Evolutionary conservation across 1,139 yeast genomes (phyloP).

Genomic region (Kodamaea arcana): DNA sequence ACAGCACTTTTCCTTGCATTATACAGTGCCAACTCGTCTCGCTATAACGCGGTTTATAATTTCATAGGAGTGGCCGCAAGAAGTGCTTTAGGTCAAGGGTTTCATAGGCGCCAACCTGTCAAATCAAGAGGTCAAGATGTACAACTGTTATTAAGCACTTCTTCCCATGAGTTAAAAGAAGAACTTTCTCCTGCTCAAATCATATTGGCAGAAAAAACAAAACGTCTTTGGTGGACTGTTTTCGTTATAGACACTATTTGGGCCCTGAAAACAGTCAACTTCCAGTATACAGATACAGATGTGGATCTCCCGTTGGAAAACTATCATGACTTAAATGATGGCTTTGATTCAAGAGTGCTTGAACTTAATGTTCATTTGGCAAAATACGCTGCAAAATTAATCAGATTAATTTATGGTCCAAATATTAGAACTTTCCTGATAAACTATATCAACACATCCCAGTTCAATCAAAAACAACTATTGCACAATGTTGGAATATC

Average conservation of each 20-base stretch:
- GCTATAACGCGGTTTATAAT: conserved; percentile 47
- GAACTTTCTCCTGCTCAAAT: background rate
- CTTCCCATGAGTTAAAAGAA: background rate
- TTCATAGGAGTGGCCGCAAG: conserved; percentile 49
- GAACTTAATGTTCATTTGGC: conserved; percentile 40
- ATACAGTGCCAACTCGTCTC: conserved; percentile 44
- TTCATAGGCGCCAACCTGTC: conserved; percentile 26
- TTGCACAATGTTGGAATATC: conserved; percentile 29
- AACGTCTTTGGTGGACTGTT: conserved; percentile 54
- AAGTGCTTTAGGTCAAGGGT: conserved; percentile 41
- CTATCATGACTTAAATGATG: conserved; percentile 25
- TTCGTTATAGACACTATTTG: conserved; percentile 48
- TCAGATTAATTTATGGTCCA: conserved; percentile 33
- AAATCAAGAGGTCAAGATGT: background rate
- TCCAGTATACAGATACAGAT: conserved; percentile 48
- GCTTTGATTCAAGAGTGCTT: conserved; percentile 28
- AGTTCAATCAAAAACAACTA: conserved; percentile 33
- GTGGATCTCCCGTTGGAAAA: conserved; percentile 44
- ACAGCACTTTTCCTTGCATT: conserved; percentile 44
- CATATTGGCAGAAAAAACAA: conserved; percentile 29
- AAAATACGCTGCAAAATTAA: conserved; percentile 33
- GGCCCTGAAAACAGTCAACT: conserved; percentile 48
- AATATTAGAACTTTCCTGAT: conserved; percentile 35
- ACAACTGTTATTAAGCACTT: background rate
- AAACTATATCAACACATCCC: conserved; percentile 39